Percentiles rank a stretch among this genome's conserved stretches.
These are phyloP conservation scores for Aethionema arabicum DNA, from an alignment of 345 rosid species.

Conservation along the genomic window DNA sequence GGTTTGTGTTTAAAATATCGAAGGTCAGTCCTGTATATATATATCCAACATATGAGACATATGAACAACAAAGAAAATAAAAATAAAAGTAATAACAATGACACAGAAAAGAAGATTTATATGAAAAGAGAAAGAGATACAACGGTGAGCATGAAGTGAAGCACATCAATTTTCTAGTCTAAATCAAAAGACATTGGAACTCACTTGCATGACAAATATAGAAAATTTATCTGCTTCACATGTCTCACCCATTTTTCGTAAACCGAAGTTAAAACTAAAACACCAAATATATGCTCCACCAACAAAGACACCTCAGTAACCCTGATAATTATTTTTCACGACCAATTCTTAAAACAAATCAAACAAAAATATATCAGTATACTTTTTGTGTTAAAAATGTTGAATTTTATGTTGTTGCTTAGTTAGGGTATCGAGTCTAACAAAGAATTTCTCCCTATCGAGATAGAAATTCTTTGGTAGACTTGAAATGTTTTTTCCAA, in stretches of 20 bases:
- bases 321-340: constrained; percentile 22
- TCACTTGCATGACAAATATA: constrained; percentile 27
- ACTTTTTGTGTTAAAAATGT: background rate
- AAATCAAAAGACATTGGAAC: constrained; percentile 14
- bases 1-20: too few species aligned
- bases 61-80: too few species aligned
- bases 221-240: constrained; percentile 43
- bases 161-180: constrained; percentile 39
- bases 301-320: constrained; percentile 33
- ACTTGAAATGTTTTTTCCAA: constrained; percentile 28
- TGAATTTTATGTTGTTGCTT: constrained; percentile 38
- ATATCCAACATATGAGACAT: too few species aligned
- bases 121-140: too few species aligned
- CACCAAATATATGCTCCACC: constrained; percentile 31
- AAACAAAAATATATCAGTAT: background rate
- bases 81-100: too few species aligned
- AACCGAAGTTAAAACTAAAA: background rate
- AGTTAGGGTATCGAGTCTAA: constrained; percentile 32
- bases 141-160: constrained; percentile 26
- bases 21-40: too few species aligned
- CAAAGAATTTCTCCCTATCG: constrained; percentile 40
- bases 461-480: constrained; percentile 38
- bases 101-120: too few species aligned
- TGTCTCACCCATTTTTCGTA: constrained; percentile 17
- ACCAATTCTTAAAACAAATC: constrained; percentile 20